A percentile compares a stretch with the other conserved stretches of the same genome.
phyloP scores from a whole-genome alignment of 768 basidiomycete species.

The Lactifluus hygrophoroides region DNA sequence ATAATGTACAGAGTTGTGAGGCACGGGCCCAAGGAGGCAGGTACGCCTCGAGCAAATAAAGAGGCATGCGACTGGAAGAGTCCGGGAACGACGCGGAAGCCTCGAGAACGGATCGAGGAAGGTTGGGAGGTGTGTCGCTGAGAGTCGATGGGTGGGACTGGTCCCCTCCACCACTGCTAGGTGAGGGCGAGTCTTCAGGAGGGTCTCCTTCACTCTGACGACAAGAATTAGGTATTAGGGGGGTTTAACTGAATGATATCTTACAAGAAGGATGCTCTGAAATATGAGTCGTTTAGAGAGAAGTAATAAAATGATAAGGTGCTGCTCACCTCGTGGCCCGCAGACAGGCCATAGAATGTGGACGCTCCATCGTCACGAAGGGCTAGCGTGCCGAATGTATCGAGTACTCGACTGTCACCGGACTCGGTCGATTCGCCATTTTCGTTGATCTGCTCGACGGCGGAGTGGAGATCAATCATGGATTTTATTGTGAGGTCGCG shows the following conservation, averaged over 20 bases:
- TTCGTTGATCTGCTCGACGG: slow-evolving; percentile 36
- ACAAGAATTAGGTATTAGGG: background rate
- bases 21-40: slow-evolving; percentile 56
- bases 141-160: background rate
- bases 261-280: slow-evolving; percentile 17
- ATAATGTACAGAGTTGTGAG: slow-evolving; percentile 51
- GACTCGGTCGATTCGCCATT: slow-evolving; percentile 22
- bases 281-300: background rate
- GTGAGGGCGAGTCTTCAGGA: background rate
- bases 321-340: slow-evolving; percentile 55
- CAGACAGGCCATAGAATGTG: slow-evolving; percentile 66
- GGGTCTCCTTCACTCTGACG: slow-evolving; percentile 7
- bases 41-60: slow-evolving; percentile 30
- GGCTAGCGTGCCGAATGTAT: slow-evolving; percentile 62
- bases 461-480: slow-evolving; percentile 57
- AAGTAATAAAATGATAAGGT: background rate
- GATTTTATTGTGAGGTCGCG: slow-evolving; percentile 60
- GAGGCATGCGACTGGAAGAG: background rate
- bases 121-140: background rate
- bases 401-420: slow-evolving; percentile 44
- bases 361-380: slow-evolving; percentile 61
- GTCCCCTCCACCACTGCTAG: background rate
- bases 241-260: background rate
- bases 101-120: slow-evolving; percentile 3
- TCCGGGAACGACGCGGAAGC: slow-evolving; percentile 11